Percentiles rank a stretch among this genome's conserved stretches.
Evolutionary conservation across 2,329 filamentous ascomycete genomes (phyloP).

Genomic region (Akanthomyces muscarius): DNA sequence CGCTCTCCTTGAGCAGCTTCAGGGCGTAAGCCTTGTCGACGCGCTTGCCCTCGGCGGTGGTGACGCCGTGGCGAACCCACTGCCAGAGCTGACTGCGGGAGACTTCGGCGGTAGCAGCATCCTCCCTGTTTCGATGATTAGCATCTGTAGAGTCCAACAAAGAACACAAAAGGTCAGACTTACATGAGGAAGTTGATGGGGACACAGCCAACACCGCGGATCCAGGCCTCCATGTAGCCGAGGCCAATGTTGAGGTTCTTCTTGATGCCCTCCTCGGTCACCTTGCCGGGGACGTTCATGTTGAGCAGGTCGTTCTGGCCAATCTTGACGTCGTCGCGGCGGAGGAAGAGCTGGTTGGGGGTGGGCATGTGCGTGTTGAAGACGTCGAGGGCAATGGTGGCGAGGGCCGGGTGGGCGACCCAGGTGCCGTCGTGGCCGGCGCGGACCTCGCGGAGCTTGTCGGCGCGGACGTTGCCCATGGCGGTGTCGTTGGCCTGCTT

Average conservation of each 20-base stretch:
- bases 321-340: constrained; percentile 84
- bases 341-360: constrained; percentile 90
- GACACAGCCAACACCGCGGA: constrained; percentile 89
- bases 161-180: constrained; percentile 20
- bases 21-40: constrained; percentile 91
- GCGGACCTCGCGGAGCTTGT: constrained; percentile 93
- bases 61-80: constrained; percentile 72
- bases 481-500: constrained; percentile 85
- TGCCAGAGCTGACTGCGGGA: constrained; percentile 95
- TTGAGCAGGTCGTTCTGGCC: constrained; percentile 88
- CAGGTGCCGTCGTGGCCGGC: constrained; percentile 95
- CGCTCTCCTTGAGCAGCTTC: constrained; percentile 79
- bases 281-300: constrained; percentile 91
- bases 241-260: constrained; percentile 98
- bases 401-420: constrained; percentile 94
- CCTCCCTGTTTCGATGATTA: constrained; percentile 55
- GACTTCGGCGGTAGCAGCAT: constrained; percentile 94
- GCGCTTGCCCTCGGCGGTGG: constrained; percentile 81
- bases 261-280: constrained; percentile 92
- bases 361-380: constrained; percentile 99
- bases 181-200: constrained; percentile 96
- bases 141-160: background rate
- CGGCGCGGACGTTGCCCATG: constrained; percentile 87
- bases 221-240: constrained; percentile 98
- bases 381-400: constrained; percentile 79